Base-by-base conservation (phyloP, 192 early-diverging fungal genomes). In the Coemansia sp. region DNA sequence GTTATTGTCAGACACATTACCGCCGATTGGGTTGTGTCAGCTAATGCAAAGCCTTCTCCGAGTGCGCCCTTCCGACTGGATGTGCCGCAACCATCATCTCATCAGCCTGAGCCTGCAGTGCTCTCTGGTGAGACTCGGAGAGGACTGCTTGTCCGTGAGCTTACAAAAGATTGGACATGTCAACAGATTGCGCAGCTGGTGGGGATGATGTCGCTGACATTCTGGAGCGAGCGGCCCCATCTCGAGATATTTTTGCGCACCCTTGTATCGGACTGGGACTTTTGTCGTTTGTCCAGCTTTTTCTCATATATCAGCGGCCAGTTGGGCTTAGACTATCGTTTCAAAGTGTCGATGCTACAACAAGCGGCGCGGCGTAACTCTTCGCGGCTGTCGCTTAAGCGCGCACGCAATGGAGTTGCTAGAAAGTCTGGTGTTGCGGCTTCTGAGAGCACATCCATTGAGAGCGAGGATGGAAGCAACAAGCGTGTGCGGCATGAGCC, bases 1-100 rank as follows among this genome's bases (percentile, higher is more conserved):
- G 75, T 86, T 20, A 82, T 91, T 11, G 85, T 91, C n/a, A 74
- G 86, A 39, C 86, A 89, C 65, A 85, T 91, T 42, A 89, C 88
- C 17, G 79, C 88, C 63, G 88, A 87, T 75, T 91, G 90, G 90
- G 72, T 76, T 2, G 39, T 68, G 6, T 70, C 80, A n/a, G 62
- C 74, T 22, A 68, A 55, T 61, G 24, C 71, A 7, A 78, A 85
- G 62, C 81, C 84, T 25, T 77, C 56, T 9, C 10, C 64, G 24
- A 51, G 54, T 20, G 60, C 67, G 6, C 67, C 70, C 6, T 68
- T 76, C 70, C 78, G 68, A 50, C 52, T 62, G 30, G 72, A 74
- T 62, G 50, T 54, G 21, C 66, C 22, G 5, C 57, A 78, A 71
- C 5, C 74, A 60, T 21, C 75, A 62, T 19, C 64, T 61, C 23